These are phyloP conservation scores for Straminergon stramineum DNA, from an alignment of 225 moss, liverwort and hornwort species.

Conservation along the genomic window DNA sequence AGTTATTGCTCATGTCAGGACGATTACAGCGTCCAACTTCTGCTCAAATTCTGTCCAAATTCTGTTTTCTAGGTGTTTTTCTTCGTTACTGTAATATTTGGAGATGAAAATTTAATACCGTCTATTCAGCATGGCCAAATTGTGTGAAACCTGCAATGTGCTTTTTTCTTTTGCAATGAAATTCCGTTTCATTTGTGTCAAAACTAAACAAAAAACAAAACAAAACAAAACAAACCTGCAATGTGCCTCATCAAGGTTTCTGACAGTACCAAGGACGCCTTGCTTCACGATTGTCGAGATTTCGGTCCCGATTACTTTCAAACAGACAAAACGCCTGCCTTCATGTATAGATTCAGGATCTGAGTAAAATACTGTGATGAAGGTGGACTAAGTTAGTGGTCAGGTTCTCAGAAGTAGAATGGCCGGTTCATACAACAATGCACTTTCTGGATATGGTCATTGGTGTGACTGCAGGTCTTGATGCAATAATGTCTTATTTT, in stretches of 20 bases:
- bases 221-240: no score
- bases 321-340: no score
- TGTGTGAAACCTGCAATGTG: not conserved
- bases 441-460: not conserved
- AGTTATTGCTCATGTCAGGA: not conserved
- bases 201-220: no score
- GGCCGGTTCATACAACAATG: not conserved
- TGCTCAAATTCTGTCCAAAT: not conserved
- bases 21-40: not conserved
- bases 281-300: not conserved
- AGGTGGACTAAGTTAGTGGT: not conserved
- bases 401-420: not conserved
- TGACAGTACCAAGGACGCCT: not conserved
- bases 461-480: not conserved
- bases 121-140: not conserved
- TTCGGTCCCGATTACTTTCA: not conserved
- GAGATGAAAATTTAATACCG: not conserved
- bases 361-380: not conserved
- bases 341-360: not conserved
- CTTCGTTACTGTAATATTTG: not conserved
- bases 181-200: no score
- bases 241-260: not conserved
- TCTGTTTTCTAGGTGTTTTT: not conserved
- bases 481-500: not conserved
- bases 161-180: no score